phyloP scores from a whole-genome alignment of 1,139 yeast genomes.

The Magnusiomyces paraingens region DNA sequence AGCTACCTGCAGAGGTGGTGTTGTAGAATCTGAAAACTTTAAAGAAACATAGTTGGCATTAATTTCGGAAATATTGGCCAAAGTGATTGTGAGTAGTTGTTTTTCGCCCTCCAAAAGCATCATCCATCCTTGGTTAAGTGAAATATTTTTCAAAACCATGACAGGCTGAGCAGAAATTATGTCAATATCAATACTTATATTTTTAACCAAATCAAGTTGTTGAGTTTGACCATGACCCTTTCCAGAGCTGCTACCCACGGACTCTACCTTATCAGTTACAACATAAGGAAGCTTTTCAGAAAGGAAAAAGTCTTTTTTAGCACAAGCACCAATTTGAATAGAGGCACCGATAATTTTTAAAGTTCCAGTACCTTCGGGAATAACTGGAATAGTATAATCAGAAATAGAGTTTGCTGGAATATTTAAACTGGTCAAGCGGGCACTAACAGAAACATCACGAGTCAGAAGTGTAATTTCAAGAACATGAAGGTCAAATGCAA shows the following conservation, averaged over 20 bases:
- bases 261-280: conserved; percentile 27
- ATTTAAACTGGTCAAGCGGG: conserved; percentile 24
- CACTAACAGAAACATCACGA: conserved; percentile 20
- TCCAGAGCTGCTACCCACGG: conserved; percentile 27
- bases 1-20: conserved; percentile 51
- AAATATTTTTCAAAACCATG: conserved; percentile 44
- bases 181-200: conserved; percentile 25
- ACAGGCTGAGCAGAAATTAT: conserved; percentile 66
- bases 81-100: conserved; percentile 42
- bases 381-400: conserved; percentile 39
- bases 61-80: conserved; percentile 47
- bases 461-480: conserved; percentile 39
- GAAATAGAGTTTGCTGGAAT: conserved; percentile 40
- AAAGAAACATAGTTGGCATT: conserved; percentile 44
- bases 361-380: conserved; percentile 41
- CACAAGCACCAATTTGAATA: conserved; percentile 45
- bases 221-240: conserved; percentile 8
- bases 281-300: conserved; percentile 19
- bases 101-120: conserved; percentile 81
- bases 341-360: conserved; percentile 40
- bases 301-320: conserved; percentile 34
- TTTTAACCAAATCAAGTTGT: conserved; percentile 8
- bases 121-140: conserved; percentile 58
- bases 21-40: conserved; percentile 67
- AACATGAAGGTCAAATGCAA: conserved; percentile 64